Percentiles rank a stretch among this genome's conserved stretches.
These are phyloP conservation scores for Saraca asoca DNA, from an alignment of 331 rosid genomes.

Conservation along the genomic window DNA sequence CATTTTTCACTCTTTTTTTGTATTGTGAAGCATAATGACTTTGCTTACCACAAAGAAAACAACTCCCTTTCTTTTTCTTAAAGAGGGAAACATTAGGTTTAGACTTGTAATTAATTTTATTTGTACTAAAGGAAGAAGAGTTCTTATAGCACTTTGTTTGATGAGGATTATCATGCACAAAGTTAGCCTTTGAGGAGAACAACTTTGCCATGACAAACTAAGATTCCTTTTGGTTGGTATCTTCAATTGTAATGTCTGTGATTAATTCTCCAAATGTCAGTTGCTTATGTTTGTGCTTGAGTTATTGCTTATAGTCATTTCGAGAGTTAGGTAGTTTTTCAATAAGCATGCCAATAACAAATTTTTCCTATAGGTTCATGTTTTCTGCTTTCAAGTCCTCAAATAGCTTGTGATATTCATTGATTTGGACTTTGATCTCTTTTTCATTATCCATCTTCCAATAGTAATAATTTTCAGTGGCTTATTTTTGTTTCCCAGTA, in stretches of 20 bases:
- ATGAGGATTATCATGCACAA: too few species aligned
- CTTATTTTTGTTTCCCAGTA: neutral
- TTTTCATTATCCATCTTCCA: neutral
- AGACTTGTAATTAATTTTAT: neutral
- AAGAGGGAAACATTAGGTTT: neutral
- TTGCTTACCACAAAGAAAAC: neutral
- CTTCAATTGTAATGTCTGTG: too few species aligned
- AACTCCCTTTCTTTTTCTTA: neutral
- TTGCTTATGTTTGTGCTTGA: neutral
- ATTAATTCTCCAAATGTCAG: neutral
- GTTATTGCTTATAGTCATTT: neutral
- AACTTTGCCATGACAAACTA: too few species aligned
- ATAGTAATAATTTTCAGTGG: neutral
- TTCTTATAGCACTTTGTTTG: too few species aligned
- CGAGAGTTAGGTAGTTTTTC: neutral
- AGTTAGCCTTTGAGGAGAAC: too few species aligned
- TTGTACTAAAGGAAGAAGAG: too few species aligned
- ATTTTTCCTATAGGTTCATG: neutral
- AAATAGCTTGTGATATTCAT: neutral
- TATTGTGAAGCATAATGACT: neutral
- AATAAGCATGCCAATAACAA: neutral
- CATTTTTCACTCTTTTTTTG: too few species aligned
- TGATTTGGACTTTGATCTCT: neutral
- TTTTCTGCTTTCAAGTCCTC: neutral
- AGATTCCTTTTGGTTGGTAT: too few species aligned